Percentiles rank a stretch among this genome's conserved stretches.
Conservation (phyloP, 495 filamentous ascomycete species). For the Parathielavia appendiculata region DNA sequence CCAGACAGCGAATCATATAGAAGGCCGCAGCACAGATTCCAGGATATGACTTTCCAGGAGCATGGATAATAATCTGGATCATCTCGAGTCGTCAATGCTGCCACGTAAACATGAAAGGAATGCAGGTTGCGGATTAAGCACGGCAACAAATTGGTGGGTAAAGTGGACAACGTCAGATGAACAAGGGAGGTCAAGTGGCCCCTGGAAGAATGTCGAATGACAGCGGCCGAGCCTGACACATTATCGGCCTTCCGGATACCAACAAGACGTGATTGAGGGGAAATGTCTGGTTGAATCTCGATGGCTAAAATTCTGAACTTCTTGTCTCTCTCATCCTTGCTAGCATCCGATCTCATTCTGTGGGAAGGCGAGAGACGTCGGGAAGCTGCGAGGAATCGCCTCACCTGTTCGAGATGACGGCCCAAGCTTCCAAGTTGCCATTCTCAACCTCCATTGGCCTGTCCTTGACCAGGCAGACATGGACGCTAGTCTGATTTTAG, state of each 20-base stretch:
- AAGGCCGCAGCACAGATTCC: conserved; percentile 7
- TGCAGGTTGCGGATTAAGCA: conserved; percentile 4
- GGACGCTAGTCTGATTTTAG: conserved; percentile 28
- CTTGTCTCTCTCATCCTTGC: no score
- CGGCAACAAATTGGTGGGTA: neutral
- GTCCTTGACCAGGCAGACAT: conserved; percentile 15
- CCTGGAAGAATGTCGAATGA: neutral
- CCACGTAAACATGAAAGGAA: neutral
- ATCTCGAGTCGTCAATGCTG: conserved; percentile 15
- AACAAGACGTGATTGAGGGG: neutral
- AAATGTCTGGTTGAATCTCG: neutral
- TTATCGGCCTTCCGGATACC: neutral
- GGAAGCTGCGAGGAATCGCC: conserved; percentile 9
- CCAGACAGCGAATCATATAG: conserved; percentile 11
- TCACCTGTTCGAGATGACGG: neutral
- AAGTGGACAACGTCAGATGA: neutral
- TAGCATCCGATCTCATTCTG: no score
- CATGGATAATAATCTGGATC: conserved; percentile 12
- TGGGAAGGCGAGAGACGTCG: no score
- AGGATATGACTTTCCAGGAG: conserved; percentile 14
- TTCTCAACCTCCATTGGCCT: conserved; percentile 22
- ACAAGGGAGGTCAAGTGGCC: neutral
- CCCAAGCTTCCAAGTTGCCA: conserved; percentile 13
- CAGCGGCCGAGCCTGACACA: conserved; percentile 9
- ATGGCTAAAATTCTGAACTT: neutral